Conservation (phyloP, 2,329 filamentous ascomycete species). For the Byssochlamys sp. region DNA sequence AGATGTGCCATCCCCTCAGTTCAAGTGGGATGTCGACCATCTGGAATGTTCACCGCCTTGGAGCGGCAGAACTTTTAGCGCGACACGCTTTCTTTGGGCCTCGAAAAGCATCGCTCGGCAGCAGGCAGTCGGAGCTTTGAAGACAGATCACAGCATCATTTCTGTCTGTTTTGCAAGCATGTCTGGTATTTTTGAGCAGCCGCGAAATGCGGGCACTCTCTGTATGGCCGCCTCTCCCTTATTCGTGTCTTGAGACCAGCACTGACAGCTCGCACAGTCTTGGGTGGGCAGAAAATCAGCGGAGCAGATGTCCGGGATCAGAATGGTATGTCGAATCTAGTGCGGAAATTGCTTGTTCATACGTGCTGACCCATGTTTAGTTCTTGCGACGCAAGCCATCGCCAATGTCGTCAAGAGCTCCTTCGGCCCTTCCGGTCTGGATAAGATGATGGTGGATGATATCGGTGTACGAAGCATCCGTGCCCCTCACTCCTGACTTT, state of each 20-base stretch:
- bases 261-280: slow-evolving; percentile 48
- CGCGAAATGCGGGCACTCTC: slow-evolving; percentile 81
- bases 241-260: slow-evolving; percentile 4
- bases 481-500: slow-evolving; percentile 10
- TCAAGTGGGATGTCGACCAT: slow-evolving; percentile 31
- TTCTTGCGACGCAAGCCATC: slow-evolving; percentile 90
- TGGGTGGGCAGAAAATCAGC: slow-evolving; percentile 94
- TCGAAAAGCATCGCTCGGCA: slow-evolving; percentile 11
- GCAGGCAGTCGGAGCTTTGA: slow-evolving; percentile 16
- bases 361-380: slow-evolving; percentile 37
- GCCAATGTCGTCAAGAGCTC: slow-evolving; percentile 98
- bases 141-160: slow-evolving; percentile 4
- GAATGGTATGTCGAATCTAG: slow-evolving; percentile 56
- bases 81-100: slow-evolving; percentile 9
- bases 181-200: slow-evolving; percentile 93
- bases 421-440: slow-evolving; percentile 89
- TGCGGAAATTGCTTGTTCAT: background rate
- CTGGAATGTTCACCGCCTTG: slow-evolving; percentile 29
- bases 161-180: slow-evolving; percentile 42
- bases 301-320: slow-evolving; percentile 94
- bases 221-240: slow-evolving; percentile 44
- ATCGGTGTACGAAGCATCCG: slow-evolving; percentile 61
- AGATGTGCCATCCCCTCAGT: slow-evolving; percentile 12
- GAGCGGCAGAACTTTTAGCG: slow-evolving; percentile 35
- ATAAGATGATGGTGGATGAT: slow-evolving; percentile 99